phyloP scores from a whole-genome alignment of 2,329 filamentous ascomycete genomes.

The Clonostachys sp. region DNA sequence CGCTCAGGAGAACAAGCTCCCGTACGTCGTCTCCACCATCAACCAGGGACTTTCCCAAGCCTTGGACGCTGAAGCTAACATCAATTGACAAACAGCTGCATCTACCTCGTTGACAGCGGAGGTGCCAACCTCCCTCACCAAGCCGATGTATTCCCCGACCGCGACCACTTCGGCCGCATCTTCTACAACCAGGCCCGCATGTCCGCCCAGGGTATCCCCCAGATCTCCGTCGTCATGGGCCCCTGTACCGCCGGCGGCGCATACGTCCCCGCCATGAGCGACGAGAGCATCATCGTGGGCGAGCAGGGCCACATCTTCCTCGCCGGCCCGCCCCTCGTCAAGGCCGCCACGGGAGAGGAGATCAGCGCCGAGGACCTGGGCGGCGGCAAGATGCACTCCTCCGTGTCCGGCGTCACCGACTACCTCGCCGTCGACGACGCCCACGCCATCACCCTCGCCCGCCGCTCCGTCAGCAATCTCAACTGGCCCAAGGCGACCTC shows the following conservation, averaged over 20 bases:
- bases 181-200: slow-evolving; percentile 98
- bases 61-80: not conserved
- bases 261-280: slow-evolving; percentile 95
- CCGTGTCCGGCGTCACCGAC: slow-evolving; percentile 88
- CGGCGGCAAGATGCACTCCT: slow-evolving; percentile 83
- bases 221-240: slow-evolving; percentile 95
- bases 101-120: slow-evolving; percentile 94
- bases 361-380: slow-evolving; percentile 89
- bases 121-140: slow-evolving; percentile 94
- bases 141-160: slow-evolving; percentile 91
- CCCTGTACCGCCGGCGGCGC: slow-evolving; percentile 94
- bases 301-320: slow-evolving; percentile 98
- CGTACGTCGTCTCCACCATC: slow-evolving; percentile 35
- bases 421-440: slow-evolving; percentile 93
- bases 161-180: slow-evolving; percentile 92
- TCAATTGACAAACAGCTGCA: slow-evolving; percentile 45
- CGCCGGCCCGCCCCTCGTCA: slow-evolving; percentile 88
- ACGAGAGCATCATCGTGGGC: slow-evolving; percentile 94
- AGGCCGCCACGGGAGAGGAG: slow-evolving; percentile 90
- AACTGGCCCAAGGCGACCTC: slow-evolving; percentile 66
- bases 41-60: not conserved
- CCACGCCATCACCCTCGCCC: slow-evolving; percentile 80
- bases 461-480: slow-evolving; percentile 80
- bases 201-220: slow-evolving; percentile 83
- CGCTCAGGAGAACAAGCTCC: slow-evolving; percentile 77